A percentile compares a stretch with the other conserved stretches of the same genome.
phyloP scores from a whole-genome alignment of 352 stramenopile genomes.

The Hyaloperonospora brassicae region DNA sequence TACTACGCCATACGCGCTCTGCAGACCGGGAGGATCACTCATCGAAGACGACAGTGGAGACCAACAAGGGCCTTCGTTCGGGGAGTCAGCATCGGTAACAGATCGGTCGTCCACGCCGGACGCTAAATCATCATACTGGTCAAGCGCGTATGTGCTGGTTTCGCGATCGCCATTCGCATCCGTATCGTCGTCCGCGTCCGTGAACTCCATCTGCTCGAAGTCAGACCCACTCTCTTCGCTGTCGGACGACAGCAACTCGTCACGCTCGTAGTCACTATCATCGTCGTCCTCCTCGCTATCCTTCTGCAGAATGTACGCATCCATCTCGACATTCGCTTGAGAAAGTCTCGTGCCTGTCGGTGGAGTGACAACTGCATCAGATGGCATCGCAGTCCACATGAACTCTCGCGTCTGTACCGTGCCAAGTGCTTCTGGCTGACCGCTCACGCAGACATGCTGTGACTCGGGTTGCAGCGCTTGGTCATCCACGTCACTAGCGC shows the following conservation, averaged over 20 bases:
- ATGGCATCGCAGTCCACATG: constrained; percentile 18
- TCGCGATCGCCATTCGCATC: constrained; percentile 28
- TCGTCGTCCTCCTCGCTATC: constrained; percentile 47
- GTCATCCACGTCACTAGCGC: background rate
- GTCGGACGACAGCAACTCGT: constrained; percentile 71
- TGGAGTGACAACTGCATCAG: constrained; percentile 4
- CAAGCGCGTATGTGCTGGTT: constrained; percentile 10
- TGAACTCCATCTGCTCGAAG: constrained; percentile 70
- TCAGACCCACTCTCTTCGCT: constrained; percentile 67
- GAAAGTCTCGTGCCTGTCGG: constrained; percentile 1
- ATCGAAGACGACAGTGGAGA: too few species aligned
- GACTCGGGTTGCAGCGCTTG: too few species aligned
- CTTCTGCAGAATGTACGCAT: constrained; percentile 8
- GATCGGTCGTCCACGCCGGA: too few species aligned
- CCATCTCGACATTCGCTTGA: constrained; percentile 9
- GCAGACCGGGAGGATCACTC: too few species aligned
- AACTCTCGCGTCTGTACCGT: too few species aligned
- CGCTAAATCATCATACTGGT: too few species aligned
- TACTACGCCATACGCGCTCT: too few species aligned
- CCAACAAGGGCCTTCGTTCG: too few species aligned
- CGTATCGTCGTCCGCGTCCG: constrained; percentile 51
- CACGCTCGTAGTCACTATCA: constrained; percentile 80
- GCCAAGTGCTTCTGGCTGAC: too few species aligned
- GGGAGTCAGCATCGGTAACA: too few species aligned
- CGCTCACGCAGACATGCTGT: too few species aligned